A percentile compares a stretch with the other conserved stretches of the same genome.
Conservation (phyloP, 2,329 filamentous ascomycete species). For the Pseudogymnoascus sp. region DNA sequence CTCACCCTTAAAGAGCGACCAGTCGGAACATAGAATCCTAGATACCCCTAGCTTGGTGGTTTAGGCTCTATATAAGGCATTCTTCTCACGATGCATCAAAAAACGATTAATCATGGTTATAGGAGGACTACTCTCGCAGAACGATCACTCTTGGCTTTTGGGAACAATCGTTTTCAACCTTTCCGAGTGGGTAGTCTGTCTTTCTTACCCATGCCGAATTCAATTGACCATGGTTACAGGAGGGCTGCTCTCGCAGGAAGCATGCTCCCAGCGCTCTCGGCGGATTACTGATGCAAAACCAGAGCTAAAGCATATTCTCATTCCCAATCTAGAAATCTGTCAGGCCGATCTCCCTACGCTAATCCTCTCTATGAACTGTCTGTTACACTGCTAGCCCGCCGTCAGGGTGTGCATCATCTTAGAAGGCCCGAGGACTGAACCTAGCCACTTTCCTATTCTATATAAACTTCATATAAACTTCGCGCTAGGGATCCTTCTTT, state of each 20-base stretch:
- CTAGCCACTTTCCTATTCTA: background rate
- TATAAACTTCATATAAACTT: conserved; percentile 8
- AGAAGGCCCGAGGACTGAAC: background rate
- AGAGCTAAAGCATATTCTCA: background rate
- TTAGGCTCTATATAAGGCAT: background rate
- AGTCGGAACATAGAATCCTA: background rate
- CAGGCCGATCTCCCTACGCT: background rate
- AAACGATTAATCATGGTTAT: no score
- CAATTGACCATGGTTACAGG: no score
- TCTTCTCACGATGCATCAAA: background rate
- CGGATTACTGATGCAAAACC: background rate
- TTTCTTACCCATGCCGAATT: no score
- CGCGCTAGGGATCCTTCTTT: background rate
- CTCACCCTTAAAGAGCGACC: background rate
- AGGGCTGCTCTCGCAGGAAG: no score
- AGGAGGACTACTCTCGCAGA: no score
- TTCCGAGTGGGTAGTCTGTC: no score
- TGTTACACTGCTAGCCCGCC: background rate
- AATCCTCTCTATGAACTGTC: background rate
- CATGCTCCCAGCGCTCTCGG: no score
- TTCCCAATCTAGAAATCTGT: background rate
- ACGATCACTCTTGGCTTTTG: no score
- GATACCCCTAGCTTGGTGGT: background rate
- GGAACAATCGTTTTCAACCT: no score
- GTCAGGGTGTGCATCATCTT: background rate